Evolutionary conservation across 2,329 filamentous ascomycete genomes (phyloP), one percentile per base, ranked within the genome.

Genomic region (Cytospora leucostoma): DNA sequence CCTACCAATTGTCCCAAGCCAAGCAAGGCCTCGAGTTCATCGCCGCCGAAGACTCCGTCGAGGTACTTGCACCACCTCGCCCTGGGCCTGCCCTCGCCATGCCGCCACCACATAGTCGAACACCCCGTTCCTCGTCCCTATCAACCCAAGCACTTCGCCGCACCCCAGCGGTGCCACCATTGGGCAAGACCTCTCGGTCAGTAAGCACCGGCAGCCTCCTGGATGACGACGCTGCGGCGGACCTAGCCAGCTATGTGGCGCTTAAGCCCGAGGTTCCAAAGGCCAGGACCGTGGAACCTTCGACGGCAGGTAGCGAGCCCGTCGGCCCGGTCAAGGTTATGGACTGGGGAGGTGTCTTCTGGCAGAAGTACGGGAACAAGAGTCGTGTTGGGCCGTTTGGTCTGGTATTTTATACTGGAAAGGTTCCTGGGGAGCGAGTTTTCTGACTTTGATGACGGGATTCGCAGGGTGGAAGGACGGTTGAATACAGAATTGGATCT

Each of bases 361-460:
- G 71, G 67, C 52, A 62, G 10, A 56, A 19, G 4, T 66, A 66
- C 33, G 67, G 71, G 3, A 72, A 73, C 59, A 71, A 67, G 58
- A 60, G 72, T 32, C 63, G 67, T 4, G 21, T 61, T 68, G 66
- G 55, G 12, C 27, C 10, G 11, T 37, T 50, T n/a, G 38, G 55
- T 13, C 13, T 37, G 15, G 10, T 59, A 12, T 27, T 65, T 5
- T 53, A 56, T 44, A 49, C 50, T 3, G 52, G 44, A 17, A 38
- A 49, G 8, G 10, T 15, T 33, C 17, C 35, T 1, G 32, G 15
- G 3, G 59, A 32, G 51, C 2, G 21, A 10, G 11, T n/a, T 15
- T 11, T 44, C 5, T 15, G 10, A 11, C 3, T 19, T 33, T 8
- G 7, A 7, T 1, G 27, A 35, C n/a, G 44, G n/a, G n/a, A 11